Evolutionary conservation across 257 asterid genomes (phyloP).

Genomic region (Vinca minor): DNA sequence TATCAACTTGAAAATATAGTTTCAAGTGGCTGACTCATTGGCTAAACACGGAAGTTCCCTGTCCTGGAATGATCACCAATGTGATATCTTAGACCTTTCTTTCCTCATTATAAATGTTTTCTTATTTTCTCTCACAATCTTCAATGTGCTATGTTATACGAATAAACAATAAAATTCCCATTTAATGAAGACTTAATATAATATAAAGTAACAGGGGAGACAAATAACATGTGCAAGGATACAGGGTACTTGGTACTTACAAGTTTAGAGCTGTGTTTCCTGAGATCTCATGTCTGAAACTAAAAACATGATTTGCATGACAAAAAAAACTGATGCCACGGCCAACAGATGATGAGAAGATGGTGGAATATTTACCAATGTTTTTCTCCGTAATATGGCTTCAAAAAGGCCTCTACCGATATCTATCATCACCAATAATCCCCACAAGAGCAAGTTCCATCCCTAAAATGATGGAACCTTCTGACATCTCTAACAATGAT

Average conservation of each 20-base stretch:
- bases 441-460: constrained; percentile 79
- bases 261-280: not conserved
- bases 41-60: too few relatives aligned
- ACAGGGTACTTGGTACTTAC: not conserved
- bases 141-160: too few relatives aligned
- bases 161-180: not conserved
- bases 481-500: constrained; percentile 81
- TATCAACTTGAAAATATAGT: too few relatives aligned
- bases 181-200: not conserved
- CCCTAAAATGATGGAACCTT: constrained; percentile 77
- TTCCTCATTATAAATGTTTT: too few relatives aligned
- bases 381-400: not conserved
- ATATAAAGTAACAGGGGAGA: not conserved
- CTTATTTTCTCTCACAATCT: too few relatives aligned
- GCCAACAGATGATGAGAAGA: not conserved
- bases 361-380: not conserved
- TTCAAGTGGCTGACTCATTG: too few relatives aligned
- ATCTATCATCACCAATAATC: constrained; percentile 65
- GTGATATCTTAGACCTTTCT: too few relatives aligned
- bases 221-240: not conserved
- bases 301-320: not conserved
- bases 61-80: too few relatives aligned
- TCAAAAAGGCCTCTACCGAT: not conserved
- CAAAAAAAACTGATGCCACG: not conserved
- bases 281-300: not conserved